Evolutionary conservation across 805 yeast genomes (phyloP), one percentile per base, ranked within the genome.

Genomic region (Wickerhamomyces pijperi): DNA sequence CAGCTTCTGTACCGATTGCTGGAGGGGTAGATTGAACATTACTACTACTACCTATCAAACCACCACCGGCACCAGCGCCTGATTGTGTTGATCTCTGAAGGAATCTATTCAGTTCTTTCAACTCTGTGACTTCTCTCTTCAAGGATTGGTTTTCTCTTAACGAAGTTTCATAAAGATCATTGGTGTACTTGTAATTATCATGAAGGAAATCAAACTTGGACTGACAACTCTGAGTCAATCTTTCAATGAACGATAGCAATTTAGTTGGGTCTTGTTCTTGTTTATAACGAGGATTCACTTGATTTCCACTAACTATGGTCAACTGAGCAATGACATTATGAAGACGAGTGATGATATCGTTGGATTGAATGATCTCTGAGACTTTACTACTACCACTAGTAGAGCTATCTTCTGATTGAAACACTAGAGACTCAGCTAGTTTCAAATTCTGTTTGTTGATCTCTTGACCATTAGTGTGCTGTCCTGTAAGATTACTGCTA

Each of bases 141-240:
- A 34, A 11, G 3, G 28, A 5, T 8, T 38, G 40, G 14, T 43
- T 35, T 15, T 49, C 49, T 8, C 28, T 33, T 8, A 41, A 32
- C 3, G 44, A 42, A 2, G 42, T 15, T n/a, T 49, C 55, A 33
- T 47, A 45, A 6, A 51, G 17, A 2, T 41, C 36, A 21, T 51
- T 53, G 4, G 50, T 20, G 20, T 49, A 50, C 31, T 39, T 46
- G 37, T 48, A 50, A 44, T 48, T 51, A 36, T 47, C 50, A n/a
- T 50, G 46, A 17, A 46, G 39, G 36, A 49, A 49, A 17, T 32
- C 32, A 39, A 47, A 31, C 38, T 49, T 49, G 32, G 43, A 42
- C 11, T 42, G 44, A 34, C 49, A 35, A 3, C 45, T 45, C 28
- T 47, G 47, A n/a, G 46, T 31, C 18, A 51, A 21, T n/a, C 44